Evolutionary conservation across 352 stramenopile genomes (phyloP).

Genomic region (Globisporangium recalcitrans): DNA sequence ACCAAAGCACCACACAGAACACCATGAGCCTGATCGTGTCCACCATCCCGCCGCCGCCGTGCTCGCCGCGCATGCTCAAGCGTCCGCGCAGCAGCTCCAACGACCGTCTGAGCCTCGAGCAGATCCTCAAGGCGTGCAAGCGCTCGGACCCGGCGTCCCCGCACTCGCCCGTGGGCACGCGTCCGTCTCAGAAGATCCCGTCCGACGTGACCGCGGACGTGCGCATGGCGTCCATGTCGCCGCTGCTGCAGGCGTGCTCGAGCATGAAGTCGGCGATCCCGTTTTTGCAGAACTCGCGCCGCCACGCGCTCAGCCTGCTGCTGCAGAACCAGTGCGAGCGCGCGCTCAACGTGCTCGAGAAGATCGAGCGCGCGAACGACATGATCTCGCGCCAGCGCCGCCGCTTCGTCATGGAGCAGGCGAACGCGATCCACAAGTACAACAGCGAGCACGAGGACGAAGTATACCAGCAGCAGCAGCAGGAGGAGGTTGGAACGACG

Average conservation of each 20-base stretch:
- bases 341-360: conserved; percentile 66
- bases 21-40: conserved; percentile 62
- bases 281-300: conserved; percentile 72
- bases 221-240: conserved; percentile 16
- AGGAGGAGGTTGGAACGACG: background rate
- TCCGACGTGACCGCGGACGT: conserved; percentile 6
- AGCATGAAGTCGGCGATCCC: conserved; percentile 66
- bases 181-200: conserved; percentile 11
- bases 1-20: no score
- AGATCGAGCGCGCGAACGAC: conserved; percentile 77
- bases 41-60: conserved; percentile 18
- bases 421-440: conserved; percentile 38
- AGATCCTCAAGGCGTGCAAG: conserved; percentile 63
- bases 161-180: conserved; percentile 29
- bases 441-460: conserved; percentile 15
- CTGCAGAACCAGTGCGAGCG: conserved; percentile 75
- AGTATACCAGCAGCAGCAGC: no score
- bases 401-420: conserved; percentile 48
- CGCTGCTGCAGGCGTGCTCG: conserved; percentile 42
- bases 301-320: conserved; percentile 60
- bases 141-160: conserved; percentile 42
- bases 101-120: conserved; percentile 45
- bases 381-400: conserved; percentile 70
- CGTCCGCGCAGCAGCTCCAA: conserved; percentile 39
- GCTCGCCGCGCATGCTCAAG: conserved; percentile 38